These are phyloP conservation scores for Didymella sp. DNA, from an alignment of 2,329 filamentous ascomycete species.

Conservation along the genomic window DNA sequence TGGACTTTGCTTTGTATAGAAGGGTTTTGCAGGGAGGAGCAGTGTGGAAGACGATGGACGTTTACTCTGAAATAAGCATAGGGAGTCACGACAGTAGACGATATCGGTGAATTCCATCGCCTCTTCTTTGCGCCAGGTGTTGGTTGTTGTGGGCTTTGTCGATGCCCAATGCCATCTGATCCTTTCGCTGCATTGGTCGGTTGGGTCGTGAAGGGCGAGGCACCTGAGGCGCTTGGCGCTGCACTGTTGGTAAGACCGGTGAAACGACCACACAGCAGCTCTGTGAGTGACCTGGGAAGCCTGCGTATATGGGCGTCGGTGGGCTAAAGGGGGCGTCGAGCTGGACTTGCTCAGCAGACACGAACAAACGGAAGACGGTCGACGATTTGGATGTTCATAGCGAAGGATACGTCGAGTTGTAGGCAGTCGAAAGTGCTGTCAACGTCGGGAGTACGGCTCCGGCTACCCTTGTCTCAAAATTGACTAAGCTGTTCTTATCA, in stretches of 20 bases:
- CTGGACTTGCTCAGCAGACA: not conserved
- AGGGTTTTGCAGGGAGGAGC: not conserved
- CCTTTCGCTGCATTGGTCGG: conserved; percentile 30
- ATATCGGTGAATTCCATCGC: conserved; percentile 30
- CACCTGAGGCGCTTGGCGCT: conserved; percentile 28
- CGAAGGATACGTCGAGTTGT: not conserved
- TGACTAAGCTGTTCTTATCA: not conserved
- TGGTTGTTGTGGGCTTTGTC: conserved; percentile 34
- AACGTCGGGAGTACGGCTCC: not conserved
- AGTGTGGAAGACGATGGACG: not conserved
- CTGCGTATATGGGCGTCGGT: not conserved
- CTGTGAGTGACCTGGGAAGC: conserved; percentile 16
- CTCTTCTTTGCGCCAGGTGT: conserved; percentile 45
- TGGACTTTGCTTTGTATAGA: not conserved
- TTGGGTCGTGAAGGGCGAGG: conserved; percentile 41
- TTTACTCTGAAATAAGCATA: too few relatives aligned
- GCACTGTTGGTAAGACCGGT: not conserved
- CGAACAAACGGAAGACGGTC: not conserved
- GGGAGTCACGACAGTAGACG: too few relatives aligned
- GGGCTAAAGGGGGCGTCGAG: not conserved
- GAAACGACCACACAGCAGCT: not conserved
- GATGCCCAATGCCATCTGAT: conserved; percentile 31
- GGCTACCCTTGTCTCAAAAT: not conserved
- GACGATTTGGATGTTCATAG: not conserved
- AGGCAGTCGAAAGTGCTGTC: not conserved